These are phyloP conservation scores for Jackrogersella minutella DNA, from an alignment of 495 filamentous ascomycete species.

Conservation along the genomic window DNA sequence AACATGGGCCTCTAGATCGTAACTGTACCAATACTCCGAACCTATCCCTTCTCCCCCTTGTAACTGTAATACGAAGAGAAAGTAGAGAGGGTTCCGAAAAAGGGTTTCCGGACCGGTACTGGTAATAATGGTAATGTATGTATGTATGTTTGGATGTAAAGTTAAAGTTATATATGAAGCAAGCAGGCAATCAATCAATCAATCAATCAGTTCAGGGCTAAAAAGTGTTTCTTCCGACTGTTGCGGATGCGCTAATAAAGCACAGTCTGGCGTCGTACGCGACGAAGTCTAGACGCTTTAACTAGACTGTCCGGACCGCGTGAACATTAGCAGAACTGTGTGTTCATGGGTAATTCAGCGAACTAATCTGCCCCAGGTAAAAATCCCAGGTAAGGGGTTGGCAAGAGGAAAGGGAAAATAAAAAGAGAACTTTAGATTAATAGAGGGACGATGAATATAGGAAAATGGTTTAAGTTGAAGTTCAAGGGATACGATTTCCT, in stretches of 20 bases:
- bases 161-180: not conserved
- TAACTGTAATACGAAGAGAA: slow-evolving; percentile 10
- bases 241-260: slow-evolving; percentile 36
- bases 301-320: slow-evolving; percentile 26
- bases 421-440: not conserved
- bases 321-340: slow-evolving; percentile 17
- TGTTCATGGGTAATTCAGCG: slow-evolving; percentile 12
- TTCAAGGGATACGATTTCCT: slow-evolving; percentile 20
- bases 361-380: slow-evolving; percentile 4
- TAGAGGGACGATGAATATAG: slow-evolving; percentile 13
- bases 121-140: not conserved
- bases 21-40: slow-evolving; percentile 8
- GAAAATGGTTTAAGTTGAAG: slow-evolving; percentile 5
- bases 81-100: not conserved
- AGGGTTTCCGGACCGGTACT: not conserved
- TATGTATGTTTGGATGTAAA: not conserved
- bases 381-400: not conserved
- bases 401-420: not conserved
- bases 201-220: not conserved
- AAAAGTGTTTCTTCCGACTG: slow-evolving; percentile 12
- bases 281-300: slow-evolving; percentile 31
- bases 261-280: slow-evolving; percentile 23
- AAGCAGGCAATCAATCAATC: not conserved
- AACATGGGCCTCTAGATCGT: slow-evolving; percentile 13
- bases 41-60: not conserved